These are phyloP conservation scores for Rhizopogon salebrosus DNA, from an alignment of 768 basidiomycete species.

Conservation along the genomic window DNA sequence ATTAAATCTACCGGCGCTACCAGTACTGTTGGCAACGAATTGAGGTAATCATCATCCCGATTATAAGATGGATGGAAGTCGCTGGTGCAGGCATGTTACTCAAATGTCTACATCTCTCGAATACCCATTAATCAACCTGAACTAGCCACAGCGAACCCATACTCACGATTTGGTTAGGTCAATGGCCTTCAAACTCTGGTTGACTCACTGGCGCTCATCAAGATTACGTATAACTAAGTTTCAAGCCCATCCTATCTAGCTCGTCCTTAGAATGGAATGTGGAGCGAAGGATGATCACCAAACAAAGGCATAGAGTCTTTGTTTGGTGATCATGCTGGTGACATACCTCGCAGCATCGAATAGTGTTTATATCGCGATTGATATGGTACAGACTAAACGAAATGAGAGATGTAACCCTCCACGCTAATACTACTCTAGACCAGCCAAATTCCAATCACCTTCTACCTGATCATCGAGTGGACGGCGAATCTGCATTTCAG, in stretches of 20 bases:
- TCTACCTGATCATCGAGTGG: constrained; percentile 1
- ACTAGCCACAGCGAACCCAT: not conserved
- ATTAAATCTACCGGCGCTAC: constrained; percentile 9
- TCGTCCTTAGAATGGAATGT: not conserved
- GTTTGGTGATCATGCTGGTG: not conserved
- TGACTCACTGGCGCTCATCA: not conserved
- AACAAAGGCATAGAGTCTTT: too few relatives aligned
- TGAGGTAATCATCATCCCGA: not conserved
- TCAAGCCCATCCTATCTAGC: not conserved
- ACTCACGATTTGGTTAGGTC: constrained; percentile 1
- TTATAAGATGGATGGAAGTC: not conserved
- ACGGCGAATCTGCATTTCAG: not conserved
- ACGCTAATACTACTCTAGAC: not conserved
- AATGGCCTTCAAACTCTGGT: not conserved
- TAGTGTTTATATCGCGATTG: constrained; percentile 1
- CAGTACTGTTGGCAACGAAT: constrained; percentile 4
- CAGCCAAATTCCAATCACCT: constrained; percentile 4
- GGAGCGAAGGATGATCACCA: too few relatives aligned
- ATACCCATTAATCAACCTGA: not conserved
- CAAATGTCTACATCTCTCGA: not conserved
- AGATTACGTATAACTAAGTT: not conserved
- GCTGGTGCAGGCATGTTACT: not conserved
- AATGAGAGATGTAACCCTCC: not conserved
- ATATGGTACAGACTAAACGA: not conserved
- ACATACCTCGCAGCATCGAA: not conserved